Evolutionary conservation across 2,329 filamentous ascomycete species (phyloP).

Genomic region (Pestalotiopsis sp.): DNA sequence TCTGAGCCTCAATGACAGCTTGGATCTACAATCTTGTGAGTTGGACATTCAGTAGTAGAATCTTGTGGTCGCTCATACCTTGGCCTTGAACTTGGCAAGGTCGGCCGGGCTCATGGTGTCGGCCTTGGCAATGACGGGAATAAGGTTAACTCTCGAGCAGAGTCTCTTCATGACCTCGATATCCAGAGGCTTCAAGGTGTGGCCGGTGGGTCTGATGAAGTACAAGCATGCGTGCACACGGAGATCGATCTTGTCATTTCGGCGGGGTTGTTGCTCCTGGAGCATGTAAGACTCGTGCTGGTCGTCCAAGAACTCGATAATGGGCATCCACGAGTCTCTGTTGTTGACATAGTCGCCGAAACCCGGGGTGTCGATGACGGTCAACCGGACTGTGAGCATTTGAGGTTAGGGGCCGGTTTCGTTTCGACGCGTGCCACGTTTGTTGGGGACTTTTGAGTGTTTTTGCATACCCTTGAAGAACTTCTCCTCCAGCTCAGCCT

Average conservation of each 20-base stretch:
- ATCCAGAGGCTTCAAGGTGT: conserved; percentile 97
- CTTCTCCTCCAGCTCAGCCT: conserved; percentile 99
- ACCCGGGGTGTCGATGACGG: conserved; percentile 97
- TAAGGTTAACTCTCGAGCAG: conserved; percentile 96
- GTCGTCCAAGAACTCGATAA: conserved; percentile 99
- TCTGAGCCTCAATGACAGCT: conserved; percentile 94
- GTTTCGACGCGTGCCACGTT: not conserved
- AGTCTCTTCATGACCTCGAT: conserved; percentile 99
- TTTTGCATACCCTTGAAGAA: conserved; percentile 91
- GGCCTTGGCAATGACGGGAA: conserved; percentile 97
- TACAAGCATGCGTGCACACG: conserved; percentile 98
- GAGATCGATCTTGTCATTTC: conserved; percentile 98
- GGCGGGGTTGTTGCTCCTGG: conserved; percentile 98
- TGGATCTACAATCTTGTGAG: conserved; percentile 66
- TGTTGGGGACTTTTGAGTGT: not conserved
- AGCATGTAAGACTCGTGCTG: conserved; percentile 99
- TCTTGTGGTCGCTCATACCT: conserved; percentile 61
- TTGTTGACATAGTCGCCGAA: conserved; percentile 99
- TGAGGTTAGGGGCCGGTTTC: conserved; percentile 12
- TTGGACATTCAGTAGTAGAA: conserved; percentile 23
- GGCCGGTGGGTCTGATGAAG: conserved; percentile 98
- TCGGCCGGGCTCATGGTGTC: conserved; percentile 95
- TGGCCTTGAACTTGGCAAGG: conserved; percentile 90
- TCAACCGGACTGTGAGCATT: conserved; percentile 76
- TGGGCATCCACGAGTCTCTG: conserved; percentile 99